Percentiles rank a stretch among this genome's conserved stretches.
These are phyloP conservation scores for Diutina mesorugosa DNA, from an alignment of 1,139 yeast species.

Conservation along the genomic window DNA sequence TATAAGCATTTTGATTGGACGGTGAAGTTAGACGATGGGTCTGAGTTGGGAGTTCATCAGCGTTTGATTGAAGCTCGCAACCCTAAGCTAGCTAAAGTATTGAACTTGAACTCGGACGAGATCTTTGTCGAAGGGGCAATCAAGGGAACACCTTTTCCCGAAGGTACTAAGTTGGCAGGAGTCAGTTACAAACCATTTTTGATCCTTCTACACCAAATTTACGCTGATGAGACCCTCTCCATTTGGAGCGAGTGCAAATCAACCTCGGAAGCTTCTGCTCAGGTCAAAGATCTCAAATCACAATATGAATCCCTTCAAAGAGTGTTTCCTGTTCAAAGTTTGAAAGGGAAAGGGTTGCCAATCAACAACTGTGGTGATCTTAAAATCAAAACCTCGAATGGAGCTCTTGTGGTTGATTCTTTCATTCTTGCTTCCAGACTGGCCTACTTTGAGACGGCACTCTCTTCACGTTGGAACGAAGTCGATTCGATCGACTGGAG, in stretches of 20 bases:
- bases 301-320: neutral
- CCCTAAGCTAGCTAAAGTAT: neutral
- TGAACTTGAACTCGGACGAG: neutral
- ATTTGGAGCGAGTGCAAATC: conserved; percentile 15
- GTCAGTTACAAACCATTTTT: conserved; percentile 11
- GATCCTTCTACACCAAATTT: conserved; percentile 21
- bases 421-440: conserved; percentile 41
- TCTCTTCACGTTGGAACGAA: conserved; percentile 44
- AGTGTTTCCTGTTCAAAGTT: neutral
- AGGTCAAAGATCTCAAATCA: neutral
- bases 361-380: conserved; percentile 10
- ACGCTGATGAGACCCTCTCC: conserved; percentile 15
- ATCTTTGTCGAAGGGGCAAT: neutral
- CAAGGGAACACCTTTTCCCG: neutral
- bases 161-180: neutral
- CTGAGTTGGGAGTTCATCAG: neutral
- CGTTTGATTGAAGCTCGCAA: neutral
- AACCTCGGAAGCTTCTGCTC: neutral
- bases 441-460: conserved; percentile 49
- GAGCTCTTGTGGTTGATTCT: conserved; percentile 30
- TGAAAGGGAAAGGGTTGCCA: conserved; percentile 3
- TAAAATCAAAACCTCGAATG: conserved; percentile 24
- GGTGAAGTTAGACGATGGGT: neutral
- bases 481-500: neutral
- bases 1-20: neutral